phyloP scores from a whole-genome alignment of 495 filamentous ascomycete species.

The Lepidopterella palustris region DNA sequence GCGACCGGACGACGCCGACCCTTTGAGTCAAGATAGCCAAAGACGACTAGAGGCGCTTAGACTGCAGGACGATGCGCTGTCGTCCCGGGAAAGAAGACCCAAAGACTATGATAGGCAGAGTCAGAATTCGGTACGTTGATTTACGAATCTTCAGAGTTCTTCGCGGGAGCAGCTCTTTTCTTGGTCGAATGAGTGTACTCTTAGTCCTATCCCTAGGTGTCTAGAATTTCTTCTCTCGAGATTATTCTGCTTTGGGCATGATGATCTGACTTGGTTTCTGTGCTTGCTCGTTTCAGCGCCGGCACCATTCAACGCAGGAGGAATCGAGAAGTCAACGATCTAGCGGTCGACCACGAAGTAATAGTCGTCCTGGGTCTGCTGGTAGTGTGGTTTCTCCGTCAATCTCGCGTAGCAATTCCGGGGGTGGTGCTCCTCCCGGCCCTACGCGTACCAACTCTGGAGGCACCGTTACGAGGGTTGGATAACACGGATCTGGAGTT shows the following conservation, averaged over 20 bases:
- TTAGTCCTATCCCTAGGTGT: constrained; percentile 28
- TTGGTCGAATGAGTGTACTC: constrained; percentile 29
- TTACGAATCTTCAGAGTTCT: constrained; percentile 24
- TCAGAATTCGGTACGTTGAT: constrained; percentile 40
- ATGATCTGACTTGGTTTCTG: constrained; percentile 28
- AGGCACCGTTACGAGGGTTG: constrained; percentile 6
- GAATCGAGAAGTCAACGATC: constrained; percentile 14
- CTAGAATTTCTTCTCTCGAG: constrained; percentile 18
- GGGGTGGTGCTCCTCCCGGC: neutral
- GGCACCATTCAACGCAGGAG: constrained; percentile 25
- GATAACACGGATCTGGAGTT: neutral
- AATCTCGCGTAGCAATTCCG: constrained; percentile 17
- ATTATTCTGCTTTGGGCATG: constrained; percentile 22
- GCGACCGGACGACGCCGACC: constrained; percentile 63
- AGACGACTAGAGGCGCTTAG: constrained; percentile 77
- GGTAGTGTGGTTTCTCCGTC: constrained; percentile 14
- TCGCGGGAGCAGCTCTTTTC: constrained; percentile 15
- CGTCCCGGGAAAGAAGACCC: constrained; percentile 44
- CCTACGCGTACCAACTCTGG: constrained; percentile 16
- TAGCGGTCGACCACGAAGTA: constrained; percentile 24
- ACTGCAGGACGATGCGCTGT: constrained; percentile 61
- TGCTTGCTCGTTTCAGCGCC: constrained; percentile 27
- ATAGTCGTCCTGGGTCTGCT: constrained; percentile 27
- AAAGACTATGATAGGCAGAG: constrained; percentile 39
- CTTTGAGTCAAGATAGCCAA: constrained; percentile 72